Evolutionary conservation across 352 stramenopile genomes (phyloP).

Genomic region (Globisporangium polare): DNA sequence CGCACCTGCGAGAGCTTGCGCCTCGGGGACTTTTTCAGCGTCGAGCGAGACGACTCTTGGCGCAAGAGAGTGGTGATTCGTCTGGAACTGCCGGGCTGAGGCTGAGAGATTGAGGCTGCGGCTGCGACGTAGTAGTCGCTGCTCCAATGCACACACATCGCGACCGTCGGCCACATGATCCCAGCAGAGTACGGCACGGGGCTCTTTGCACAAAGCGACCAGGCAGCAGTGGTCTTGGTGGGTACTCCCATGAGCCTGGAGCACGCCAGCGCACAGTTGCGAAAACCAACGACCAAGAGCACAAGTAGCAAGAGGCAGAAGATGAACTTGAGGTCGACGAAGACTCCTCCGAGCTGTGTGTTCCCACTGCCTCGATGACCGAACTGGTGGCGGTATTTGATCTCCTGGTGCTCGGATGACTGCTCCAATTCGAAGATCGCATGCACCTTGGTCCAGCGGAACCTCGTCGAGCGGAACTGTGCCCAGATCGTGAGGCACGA

Average conservation of each 20-base stretch:
- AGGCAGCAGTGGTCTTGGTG: neutral
- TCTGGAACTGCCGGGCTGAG: too few species aligned
- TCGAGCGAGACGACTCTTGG: neutral
- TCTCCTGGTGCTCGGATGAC: neutral
- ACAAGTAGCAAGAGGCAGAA: slow-evolving; percentile 20
- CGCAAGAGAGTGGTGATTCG: neutral
- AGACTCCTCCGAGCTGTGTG: slow-evolving; percentile 21
- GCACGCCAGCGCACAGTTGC: neutral
- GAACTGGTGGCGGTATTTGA: slow-evolving; percentile 20
- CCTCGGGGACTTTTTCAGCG: neutral
- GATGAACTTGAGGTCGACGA: slow-evolving; percentile 33
- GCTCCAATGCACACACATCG: slow-evolving; percentile 30
- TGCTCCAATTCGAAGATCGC: slow-evolving; percentile 10
- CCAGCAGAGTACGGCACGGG: slow-evolving; percentile 31
- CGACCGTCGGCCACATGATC: slow-evolving; percentile 22
- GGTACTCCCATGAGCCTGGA: slow-evolving; percentile 1
- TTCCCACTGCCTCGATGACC: slow-evolving; percentile 16
- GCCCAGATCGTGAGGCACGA: slow-evolving; percentile 29
- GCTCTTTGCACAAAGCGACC: slow-evolving; percentile 18
- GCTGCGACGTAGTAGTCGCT: slow-evolving; percentile 32
- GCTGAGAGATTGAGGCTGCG: neutral
- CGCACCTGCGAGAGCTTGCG: neutral
- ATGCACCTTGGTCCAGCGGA: slow-evolving; percentile 5
- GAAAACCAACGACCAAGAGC: neutral
- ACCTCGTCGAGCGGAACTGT: slow-evolving; percentile 14